These are phyloP conservation scores for Tardiomyces blankii DNA, from an alignment of 1,139 yeast species.

Conservation along the genomic window DNA sequence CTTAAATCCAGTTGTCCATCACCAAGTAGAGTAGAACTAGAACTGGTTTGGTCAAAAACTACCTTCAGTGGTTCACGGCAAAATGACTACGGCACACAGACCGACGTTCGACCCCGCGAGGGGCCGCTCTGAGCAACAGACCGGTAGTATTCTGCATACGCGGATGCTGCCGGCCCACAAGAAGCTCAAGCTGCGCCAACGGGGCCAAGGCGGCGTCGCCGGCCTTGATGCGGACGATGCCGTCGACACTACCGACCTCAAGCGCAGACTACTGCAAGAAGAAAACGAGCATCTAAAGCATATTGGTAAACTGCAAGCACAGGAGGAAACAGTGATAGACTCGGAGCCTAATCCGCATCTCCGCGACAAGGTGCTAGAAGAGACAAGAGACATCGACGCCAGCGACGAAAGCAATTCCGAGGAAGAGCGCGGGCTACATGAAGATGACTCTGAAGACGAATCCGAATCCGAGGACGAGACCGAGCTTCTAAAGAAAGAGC, in stretches of 20 bases:
- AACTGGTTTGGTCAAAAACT: no score
- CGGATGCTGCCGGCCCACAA: conserved; percentile 64
- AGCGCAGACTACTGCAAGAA: neutral
- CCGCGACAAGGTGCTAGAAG: neutral
- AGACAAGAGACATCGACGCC: neutral
- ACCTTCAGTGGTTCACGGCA: no score
- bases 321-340: no score
- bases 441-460: neutral
- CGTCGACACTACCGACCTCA: neutral
- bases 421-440: neutral
- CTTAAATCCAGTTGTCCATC: no score
- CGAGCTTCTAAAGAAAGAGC: conserved; percentile 36
- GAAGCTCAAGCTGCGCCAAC: conserved; percentile 37
- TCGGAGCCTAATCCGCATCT: neutral
- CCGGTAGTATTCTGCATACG: conserved; percentile 41
- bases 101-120: conserved; percentile 82
- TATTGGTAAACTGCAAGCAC: neutral
- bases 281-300: neutral
- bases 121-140: conserved; percentile 40
- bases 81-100: conserved; percentile 81
- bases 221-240: neutral
- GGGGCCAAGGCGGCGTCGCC: neutral
- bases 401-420: neutral
- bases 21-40: no score
- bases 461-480: conserved; percentile 12